phyloP scores from a whole-genome alignment of 2,329 filamentous ascomycete species.

The Pseudogymnoascus sp. region DNA sequence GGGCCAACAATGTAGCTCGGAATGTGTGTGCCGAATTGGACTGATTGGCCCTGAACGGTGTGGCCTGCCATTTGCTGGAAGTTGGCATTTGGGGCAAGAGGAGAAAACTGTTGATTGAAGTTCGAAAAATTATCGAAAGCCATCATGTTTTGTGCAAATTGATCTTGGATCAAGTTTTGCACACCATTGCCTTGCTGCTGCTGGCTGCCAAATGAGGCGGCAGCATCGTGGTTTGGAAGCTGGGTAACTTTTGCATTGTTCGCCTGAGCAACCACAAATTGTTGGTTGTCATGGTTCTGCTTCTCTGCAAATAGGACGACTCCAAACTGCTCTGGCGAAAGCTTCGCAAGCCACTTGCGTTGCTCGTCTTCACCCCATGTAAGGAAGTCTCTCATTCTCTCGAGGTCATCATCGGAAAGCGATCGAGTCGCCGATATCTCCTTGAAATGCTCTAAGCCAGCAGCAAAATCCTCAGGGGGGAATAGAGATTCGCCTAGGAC shows the following conservation, averaged over 20 bases:
- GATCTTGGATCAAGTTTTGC: neutral
- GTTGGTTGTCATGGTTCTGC: neutral
- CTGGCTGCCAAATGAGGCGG: neutral
- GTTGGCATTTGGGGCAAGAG: neutral
- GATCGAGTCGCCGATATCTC: neutral
- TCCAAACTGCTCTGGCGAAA: neutral
- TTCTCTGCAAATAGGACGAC: conserved; percentile 4
- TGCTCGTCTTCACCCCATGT: neutral
- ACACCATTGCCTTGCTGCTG: neutral
- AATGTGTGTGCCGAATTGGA: neutral
- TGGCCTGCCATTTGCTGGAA: neutral
- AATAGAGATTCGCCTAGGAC: neutral
- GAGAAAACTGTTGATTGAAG: neutral
- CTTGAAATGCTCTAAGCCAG: neutral
- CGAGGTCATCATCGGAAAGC: neutral
- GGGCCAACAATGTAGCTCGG: neutral
- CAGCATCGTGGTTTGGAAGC: neutral
- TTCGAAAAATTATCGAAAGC: neutral
- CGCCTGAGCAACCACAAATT: neutral
- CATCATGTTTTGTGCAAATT: neutral
- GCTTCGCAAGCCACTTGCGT: neutral
- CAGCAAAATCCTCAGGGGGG: neutral
- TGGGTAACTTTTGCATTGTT: neutral
- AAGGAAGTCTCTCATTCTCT: neutral
- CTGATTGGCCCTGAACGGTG: neutral